Evolutionary conservation across 2,329 filamentous ascomycete genomes (phyloP).

Genomic region (Monilinia polystroma): DNA sequence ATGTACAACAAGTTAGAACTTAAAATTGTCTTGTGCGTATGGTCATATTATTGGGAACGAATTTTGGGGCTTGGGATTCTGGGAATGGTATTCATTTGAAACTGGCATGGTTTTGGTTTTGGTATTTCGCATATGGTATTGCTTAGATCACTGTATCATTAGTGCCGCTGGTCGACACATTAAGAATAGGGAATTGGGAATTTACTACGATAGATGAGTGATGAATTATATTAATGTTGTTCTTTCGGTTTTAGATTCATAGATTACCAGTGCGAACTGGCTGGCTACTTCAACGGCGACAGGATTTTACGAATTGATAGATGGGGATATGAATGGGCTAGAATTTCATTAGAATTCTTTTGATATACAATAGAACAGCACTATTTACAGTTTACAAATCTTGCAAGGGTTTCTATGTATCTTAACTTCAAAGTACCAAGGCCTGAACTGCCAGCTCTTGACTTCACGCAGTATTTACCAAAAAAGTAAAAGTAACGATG

Average conservation of each 20-base stretch:
- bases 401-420: background rate
- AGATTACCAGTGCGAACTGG: constrained; percentile 15
- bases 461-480: background rate
- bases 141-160: constrained; percentile 3
- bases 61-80: background rate
- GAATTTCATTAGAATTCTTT: background rate
- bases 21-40: background rate
- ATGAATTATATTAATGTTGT: constrained; percentile 2
- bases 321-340: background rate
- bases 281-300: background rate
- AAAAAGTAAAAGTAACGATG: background rate
- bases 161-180: background rate
- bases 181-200: background rate
- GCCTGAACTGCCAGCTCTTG: background rate
- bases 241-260: constrained; percentile 5
- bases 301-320: background rate
- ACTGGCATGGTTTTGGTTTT: background rate
- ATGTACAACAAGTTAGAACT: background rate
- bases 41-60: background rate
- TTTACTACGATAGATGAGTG: background rate
- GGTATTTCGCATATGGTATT: background rate
- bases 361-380: background rate
- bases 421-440: too few relatives aligned
- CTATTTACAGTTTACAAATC: background rate
- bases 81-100: background rate